Percentiles rank a stretch among this genome's conserved stretches.
These are phyloP conservation scores for Onygenales sp. DNA, from an alignment of 2,329 filamentous ascomycete genomes.

Conservation along the genomic window DNA sequence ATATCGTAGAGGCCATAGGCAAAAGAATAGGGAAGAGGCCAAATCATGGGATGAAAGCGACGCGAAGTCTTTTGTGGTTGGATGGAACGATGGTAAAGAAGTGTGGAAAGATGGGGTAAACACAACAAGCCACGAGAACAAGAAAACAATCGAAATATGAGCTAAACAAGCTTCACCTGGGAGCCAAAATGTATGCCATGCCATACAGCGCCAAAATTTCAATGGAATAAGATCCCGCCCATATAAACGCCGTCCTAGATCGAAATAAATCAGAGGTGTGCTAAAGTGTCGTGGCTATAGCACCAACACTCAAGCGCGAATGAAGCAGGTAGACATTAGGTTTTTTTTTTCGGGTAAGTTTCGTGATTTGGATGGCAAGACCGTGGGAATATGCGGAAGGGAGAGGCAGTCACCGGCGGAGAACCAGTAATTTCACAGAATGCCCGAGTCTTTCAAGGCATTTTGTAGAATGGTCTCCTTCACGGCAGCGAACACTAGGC, in stretches of 20 bases:
- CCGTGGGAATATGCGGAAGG: neutral
- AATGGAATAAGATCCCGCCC: neutral
- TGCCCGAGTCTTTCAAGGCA: slow-evolving; percentile 93
- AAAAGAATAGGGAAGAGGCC: neutral
- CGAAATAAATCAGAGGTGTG: neutral
- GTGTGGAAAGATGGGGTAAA: neutral
- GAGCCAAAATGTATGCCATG: neutral
- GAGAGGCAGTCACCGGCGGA: neutral
- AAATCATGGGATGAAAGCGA: neutral
- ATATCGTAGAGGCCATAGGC: neutral
- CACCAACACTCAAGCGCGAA: neutral
- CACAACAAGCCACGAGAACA: neutral
- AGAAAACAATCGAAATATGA: neutral
- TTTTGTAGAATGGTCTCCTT: slow-evolving; percentile 99
- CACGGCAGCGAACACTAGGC: slow-evolving; percentile 92
- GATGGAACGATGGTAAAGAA: neutral
- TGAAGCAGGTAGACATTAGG: slow-evolving; percentile 1
- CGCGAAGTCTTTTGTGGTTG: too few relatives aligned
- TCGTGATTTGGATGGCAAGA: neutral
- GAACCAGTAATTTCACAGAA: slow-evolving; percentile 51
- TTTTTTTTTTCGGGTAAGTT: neutral
- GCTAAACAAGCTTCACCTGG: too few relatives aligned
- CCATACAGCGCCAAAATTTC: slow-evolving; percentile 1
- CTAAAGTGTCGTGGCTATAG: neutral
- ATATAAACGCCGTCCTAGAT: neutral